Base-by-base conservation (phyloP, 345 rosid species). In the Pugionium dolabratum region DNA sequence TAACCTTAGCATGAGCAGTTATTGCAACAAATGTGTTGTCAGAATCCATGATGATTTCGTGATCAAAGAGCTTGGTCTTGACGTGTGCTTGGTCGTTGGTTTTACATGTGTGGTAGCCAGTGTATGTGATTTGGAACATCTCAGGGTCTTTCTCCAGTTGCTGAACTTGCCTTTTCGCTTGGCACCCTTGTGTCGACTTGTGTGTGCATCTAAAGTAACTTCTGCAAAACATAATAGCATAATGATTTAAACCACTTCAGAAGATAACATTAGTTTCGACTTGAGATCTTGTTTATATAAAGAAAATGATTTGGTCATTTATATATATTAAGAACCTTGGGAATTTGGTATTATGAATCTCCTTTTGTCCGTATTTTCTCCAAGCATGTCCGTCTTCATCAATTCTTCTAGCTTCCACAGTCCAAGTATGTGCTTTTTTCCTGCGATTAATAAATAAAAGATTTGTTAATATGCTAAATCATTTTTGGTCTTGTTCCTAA, bases 321-420 rank as follows among this genome's bases (percentile, higher is more conserved):
- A 18, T 18, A 18, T 18, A 18, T 18, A 18, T 18, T 34, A 34
- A 34, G 43, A 37, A 89, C 98, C 98, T 89, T 54, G 95, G 95
- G 59, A 75, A 53, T 36, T 64, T 81, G 48, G 87, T 39, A 54
- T 89, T 79, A 59, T 86, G 88, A 53, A 92, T 92, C 54, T 50
- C 76, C 54, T 92, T 92, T 62, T 92, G 98, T 4, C 98, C 98
- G 67, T 92, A 92, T 57, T 92, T 92, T 62, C 98, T 89, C 98
- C 98, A 92, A 11, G 85, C 80, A 57, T 81, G 78, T 50, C 57
- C 73, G 49, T 92, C 98, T 39, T 83, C 85, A 37, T 84, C 86
- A 35, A 18, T 4, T 31, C 75, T 55, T 28, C 82, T 42, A 33
- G 84, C 59, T 32, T 75, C 71, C 39, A 47, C 41, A 3, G 56